phyloP scores from a whole-genome alignment of 768 basidiomycete species.

The Rhodotorula paludigena region DNA sequence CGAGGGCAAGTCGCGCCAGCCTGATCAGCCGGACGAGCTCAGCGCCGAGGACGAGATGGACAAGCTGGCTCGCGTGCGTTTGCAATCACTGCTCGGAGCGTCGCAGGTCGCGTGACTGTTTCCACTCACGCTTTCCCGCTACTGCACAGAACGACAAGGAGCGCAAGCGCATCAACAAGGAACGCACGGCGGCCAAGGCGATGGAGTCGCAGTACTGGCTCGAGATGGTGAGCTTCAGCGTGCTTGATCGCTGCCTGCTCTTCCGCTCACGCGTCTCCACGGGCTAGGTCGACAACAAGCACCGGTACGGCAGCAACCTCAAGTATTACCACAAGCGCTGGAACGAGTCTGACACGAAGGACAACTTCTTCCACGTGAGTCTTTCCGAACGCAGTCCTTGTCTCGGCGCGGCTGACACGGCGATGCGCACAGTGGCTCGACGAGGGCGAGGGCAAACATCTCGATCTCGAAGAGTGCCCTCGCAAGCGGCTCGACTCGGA shows the following conservation, averaged over 20 bases:
- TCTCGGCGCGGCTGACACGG: background rate
- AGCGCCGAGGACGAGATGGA: conserved; percentile 29
- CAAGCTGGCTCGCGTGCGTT: conserved; percentile 9
- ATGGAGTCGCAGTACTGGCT: conserved; percentile 41
- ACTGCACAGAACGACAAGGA: conserved; percentile 18
- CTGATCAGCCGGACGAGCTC: background rate
- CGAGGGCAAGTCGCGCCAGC: background rate
- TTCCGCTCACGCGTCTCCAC: background rate
- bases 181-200: conserved; percentile 10
- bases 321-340: conserved; percentile 39
- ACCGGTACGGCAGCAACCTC: conserved; percentile 37
- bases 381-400: background rate
- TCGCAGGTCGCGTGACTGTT: background rate
- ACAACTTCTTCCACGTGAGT: conserved; percentile 47
- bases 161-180: conserved; percentile 16
- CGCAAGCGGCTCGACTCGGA: conserved; percentile 48
- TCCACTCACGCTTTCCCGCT: background rate
- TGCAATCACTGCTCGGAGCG: background rate
- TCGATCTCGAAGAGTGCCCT: conserved; percentile 45
- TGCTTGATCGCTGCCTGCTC: background rate
- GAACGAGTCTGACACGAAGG: conserved; percentile 47
- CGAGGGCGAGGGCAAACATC: conserved; percentile 46
- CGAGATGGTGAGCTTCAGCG: conserved; percentile 18
- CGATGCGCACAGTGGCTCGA: conserved; percentile 45
- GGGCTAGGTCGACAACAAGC: conserved; percentile 29